A percentile compares a stretch with the other conserved stretches of the same genome.
Evolutionary conservation across 176 grass and related monocot species (phyloP).

Genomic region (Puya raimondii): DNA sequence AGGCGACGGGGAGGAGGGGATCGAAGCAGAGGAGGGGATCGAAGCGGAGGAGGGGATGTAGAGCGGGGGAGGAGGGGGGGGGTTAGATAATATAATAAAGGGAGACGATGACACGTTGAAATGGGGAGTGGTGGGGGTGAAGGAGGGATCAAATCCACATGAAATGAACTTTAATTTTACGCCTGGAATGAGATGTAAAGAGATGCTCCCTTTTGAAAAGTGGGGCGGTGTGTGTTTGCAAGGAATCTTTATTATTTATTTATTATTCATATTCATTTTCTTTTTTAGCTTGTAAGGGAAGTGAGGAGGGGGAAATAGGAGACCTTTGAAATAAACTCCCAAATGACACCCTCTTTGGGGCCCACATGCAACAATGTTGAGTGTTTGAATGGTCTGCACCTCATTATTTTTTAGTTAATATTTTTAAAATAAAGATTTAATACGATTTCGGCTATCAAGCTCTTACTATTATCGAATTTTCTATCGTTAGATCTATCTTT

Average conservation of each 20-base stretch:
- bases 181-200: constrained; percentile 28
- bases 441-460: no score
- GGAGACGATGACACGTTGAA: constrained; percentile 1
- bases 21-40: no score
- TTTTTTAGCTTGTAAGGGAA: neutral
- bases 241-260: constrained; percentile 20
- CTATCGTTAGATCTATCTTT: no score
- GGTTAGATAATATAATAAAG: constrained; percentile 27
- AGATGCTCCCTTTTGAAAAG: constrained; percentile 47
- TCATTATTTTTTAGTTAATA: no score
- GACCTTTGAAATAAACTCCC: no score
- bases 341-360: no score
- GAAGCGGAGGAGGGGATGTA: neutral
- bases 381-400: no score
- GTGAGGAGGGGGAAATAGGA: no score
- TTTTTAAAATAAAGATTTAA: no score
- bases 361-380: no score
- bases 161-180: constrained; percentile 1
- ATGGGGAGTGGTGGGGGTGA: constrained; percentile 5
- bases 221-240: constrained; percentile 27
- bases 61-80: constrained; percentile 5
- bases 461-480: no score
- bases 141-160: neutral
- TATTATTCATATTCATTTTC: neutral
- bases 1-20: no score